Evolutionary conservation across 169 alveolate genomes (phyloP).

Genomic region (Eimeria sp.): DNA sequence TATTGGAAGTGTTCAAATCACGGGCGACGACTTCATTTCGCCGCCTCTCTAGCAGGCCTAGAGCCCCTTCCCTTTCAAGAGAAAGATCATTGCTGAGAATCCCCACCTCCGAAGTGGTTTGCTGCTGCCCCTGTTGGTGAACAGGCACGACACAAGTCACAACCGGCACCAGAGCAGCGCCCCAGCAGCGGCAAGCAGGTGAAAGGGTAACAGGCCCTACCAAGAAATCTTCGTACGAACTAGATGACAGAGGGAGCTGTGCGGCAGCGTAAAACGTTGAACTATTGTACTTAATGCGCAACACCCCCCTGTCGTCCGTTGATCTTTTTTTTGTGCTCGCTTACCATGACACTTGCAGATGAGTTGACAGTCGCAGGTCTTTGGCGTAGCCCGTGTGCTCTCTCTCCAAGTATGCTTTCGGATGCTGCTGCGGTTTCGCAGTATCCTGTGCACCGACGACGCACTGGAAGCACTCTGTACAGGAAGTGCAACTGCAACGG

Average conservation of each 20-base stretch:
- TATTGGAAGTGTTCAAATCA: constrained; percentile 1
- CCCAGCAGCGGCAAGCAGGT: not conserved
- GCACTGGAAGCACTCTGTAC: constrained; percentile 9
- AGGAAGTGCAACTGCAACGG: not conserved
- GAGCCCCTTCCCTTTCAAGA: constrained; percentile 9
- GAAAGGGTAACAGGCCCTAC: not conserved
- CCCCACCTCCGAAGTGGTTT: constrained; percentile 26
- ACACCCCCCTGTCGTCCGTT: not conserved
- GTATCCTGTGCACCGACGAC: constrained; percentile 29
- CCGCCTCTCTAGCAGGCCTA: constrained; percentile 49
- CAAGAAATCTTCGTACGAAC: not conserved
- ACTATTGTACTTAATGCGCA: not conserved
- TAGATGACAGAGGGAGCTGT: not conserved
- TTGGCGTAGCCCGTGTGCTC: not conserved
- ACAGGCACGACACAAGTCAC: not conserved
- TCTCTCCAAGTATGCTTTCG: not conserved
- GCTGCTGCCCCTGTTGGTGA: constrained; percentile 10
- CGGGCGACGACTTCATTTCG: constrained; percentile 6
- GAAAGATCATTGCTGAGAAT: constrained; percentile 11
- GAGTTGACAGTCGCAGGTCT: not conserved
- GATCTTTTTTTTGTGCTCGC: not conserved
- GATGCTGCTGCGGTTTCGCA: not conserved
- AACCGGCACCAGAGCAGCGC: not conserved
- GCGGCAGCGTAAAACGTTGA: not conserved
- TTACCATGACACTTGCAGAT: not conserved